phyloP scores from a whole-genome alignment of 1,284 basidiomycete genomes.

The Moniliella sp. region DNA sequence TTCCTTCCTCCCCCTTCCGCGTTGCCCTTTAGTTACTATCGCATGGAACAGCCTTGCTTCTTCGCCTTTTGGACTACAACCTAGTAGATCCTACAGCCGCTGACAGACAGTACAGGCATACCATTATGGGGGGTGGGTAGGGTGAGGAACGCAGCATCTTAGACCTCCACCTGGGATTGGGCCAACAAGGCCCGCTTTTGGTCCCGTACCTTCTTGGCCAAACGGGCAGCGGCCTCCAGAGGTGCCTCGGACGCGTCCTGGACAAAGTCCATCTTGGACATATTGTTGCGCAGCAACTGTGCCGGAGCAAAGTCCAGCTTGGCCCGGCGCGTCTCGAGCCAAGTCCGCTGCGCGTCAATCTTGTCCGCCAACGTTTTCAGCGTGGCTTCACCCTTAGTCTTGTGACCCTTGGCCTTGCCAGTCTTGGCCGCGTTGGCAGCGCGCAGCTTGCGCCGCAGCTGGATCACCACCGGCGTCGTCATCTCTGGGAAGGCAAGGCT shows the following conservation, averaged over 20 bases:
- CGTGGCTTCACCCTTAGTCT: slow-evolving; percentile 6
- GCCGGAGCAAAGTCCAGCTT: slow-evolving; percentile 25
- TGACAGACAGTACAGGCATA: no score
- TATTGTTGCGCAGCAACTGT: not conserved
- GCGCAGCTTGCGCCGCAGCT: slow-evolving; percentile 22
- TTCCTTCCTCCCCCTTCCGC: no score
- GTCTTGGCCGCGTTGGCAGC: slow-evolving; percentile 11
- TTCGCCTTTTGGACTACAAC: no score
- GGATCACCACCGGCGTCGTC: slow-evolving; percentile 56
- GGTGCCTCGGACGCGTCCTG: slow-evolving; percentile 13
- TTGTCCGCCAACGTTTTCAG: slow-evolving; percentile 22
- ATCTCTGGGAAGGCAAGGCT: slow-evolving; percentile 73
- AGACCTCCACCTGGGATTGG: slow-evolving; percentile 6
- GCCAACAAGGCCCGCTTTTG: slow-evolving; percentile 22
- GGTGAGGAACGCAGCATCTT: no score
- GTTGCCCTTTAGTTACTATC: no score
- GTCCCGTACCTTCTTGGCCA: slow-evolving; percentile 26
- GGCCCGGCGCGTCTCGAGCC: slow-evolving; percentile 16
- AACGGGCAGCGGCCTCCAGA: slow-evolving; percentile 17
- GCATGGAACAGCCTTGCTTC: no score
- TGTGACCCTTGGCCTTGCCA: not conserved
- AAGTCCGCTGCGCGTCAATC: slow-evolving; percentile 15
- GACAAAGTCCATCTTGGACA: slow-evolving; percentile 2
- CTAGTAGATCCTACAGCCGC: no score
- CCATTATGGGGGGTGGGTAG: no score